Evolutionary conservation across 2,329 filamentous ascomycete species (phyloP).

Genomic region (Aspergillus sp.): DNA sequence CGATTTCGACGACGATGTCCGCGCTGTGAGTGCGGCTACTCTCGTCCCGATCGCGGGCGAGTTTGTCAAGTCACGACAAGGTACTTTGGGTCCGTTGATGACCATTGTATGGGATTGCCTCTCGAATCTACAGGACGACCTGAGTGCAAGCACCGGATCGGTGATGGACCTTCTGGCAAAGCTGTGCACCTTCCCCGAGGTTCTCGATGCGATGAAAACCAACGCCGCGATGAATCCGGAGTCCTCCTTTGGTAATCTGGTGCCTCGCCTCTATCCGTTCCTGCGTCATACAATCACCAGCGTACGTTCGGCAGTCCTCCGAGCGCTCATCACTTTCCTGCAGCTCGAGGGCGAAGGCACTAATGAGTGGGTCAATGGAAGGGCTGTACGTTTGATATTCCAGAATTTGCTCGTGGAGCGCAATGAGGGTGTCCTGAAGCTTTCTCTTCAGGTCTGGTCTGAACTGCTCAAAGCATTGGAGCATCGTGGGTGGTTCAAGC

Average conservation of each 20-base stretch:
- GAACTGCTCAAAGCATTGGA: constrained; percentile 70
- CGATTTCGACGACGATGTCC: constrained; percentile 90
- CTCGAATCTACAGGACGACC: constrained; percentile 92
- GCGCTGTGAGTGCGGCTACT: constrained; percentile 95
- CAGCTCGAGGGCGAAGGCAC: constrained; percentile 76
- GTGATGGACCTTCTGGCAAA: constrained; percentile 98
- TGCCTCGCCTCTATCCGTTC: constrained; percentile 93
- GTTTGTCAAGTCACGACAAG: constrained; percentile 80
- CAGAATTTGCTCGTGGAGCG: constrained; percentile 94
- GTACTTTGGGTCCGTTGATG: constrained; percentile 76
- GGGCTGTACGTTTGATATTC: constrained; percentile 82
- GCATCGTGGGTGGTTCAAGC: constrained; percentile 57
- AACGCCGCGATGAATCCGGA: constrained; percentile 81
- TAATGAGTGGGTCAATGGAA: constrained; percentile 89
- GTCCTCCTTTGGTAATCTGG: constrained; percentile 86
- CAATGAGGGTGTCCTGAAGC: constrained; percentile 75
- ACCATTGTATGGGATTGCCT: constrained; percentile 97
- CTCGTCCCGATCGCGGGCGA: constrained; percentile 94
- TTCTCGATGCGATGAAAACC: constrained; percentile 87
- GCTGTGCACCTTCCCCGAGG: constrained; percentile 89
- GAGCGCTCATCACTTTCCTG: constrained; percentile 89
- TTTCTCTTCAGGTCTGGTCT: constrained; percentile 84
- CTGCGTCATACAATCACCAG: constrained; percentile 95
- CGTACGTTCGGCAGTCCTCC: constrained; percentile 87
- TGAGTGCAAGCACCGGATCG: constrained; percentile 94